phyloP scores from a whole-genome alignment of 1,139 yeast genomes.

The Sugiyamaella pinicola region DNA sequence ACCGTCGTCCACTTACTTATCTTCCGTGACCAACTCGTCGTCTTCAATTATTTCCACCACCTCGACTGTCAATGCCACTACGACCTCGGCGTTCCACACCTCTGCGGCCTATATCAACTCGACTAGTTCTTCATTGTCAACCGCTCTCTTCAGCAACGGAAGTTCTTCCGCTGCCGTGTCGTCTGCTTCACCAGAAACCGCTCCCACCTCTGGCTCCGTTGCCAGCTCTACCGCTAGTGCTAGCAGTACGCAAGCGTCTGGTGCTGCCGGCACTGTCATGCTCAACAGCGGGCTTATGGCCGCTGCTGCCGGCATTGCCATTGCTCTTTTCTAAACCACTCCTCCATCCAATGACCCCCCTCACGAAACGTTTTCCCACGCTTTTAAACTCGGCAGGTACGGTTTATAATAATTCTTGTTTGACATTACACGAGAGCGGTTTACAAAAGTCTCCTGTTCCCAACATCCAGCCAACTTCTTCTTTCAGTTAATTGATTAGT shows the following conservation, averaged over 20 bases:
- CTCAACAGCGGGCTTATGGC: constrained; percentile 16
- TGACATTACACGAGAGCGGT: neutral
- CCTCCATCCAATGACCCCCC: neutral
- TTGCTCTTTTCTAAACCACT: constrained; percentile 13
- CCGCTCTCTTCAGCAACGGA: constrained; percentile 16
- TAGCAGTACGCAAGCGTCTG: constrained; percentile 15
- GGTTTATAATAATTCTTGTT: constrained; percentile 5
- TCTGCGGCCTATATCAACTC: constrained; percentile 9
- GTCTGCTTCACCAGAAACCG: constrained; percentile 4
- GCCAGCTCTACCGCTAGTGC: constrained; percentile 15
- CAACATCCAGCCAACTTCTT: neutral
- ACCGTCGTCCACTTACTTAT: constrained; percentile 16
- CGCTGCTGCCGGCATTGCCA: constrained; percentile 14
- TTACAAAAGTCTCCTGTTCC: neutral
- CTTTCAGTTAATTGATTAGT: neutral
- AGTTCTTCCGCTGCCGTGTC: constrained; percentile 19
- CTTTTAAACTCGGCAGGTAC: constrained; percentile 16
- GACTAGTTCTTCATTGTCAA: constrained; percentile 15
- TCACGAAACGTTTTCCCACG: constrained; percentile 2
- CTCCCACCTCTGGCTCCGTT: constrained; percentile 16
- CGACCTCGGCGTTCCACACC: constrained; percentile 18
- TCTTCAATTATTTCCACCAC: constrained; percentile 21
- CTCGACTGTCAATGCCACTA: constrained; percentile 21
- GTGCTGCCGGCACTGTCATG: constrained; percentile 16
- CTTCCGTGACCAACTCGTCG: constrained; percentile 12